phyloP scores from a whole-genome alignment of 2,329 filamentous ascomycete species.

The Cladosporium velox region DNA sequence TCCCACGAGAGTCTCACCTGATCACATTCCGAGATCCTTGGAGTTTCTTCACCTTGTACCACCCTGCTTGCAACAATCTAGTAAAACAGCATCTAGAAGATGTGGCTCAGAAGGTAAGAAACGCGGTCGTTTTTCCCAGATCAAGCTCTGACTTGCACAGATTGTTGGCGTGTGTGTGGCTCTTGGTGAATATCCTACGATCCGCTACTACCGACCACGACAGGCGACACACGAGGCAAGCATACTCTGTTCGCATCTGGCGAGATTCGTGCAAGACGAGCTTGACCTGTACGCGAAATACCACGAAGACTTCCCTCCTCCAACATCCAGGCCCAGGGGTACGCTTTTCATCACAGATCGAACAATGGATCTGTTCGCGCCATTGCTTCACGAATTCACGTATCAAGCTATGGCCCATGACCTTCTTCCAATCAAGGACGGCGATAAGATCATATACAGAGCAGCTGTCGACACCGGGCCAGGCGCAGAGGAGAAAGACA shows the following conservation, averaged over 20 bases:
- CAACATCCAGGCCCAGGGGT: conserved; percentile 74
- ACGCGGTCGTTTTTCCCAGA: background rate
- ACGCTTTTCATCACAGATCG: conserved; percentile 86
- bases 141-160: conserved; percentile 45
- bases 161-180: conserved; percentile 86
- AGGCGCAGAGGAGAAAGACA: conserved; percentile 78
- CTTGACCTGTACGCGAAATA: conserved; percentile 85
- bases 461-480: conserved; percentile 75
- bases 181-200: conserved; percentile 89
- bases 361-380: conserved; percentile 87
- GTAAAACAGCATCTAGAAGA: conserved; percentile 81
- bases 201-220: conserved; percentile 83
- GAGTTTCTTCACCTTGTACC: conserved; percentile 91
- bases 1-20: conserved; percentile 85
- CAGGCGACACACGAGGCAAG: conserved; percentile 75
- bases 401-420: conserved; percentile 99
- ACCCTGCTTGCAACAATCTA: conserved; percentile 83
- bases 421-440: conserved; percentile 82
- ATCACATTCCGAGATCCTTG: conserved; percentile 91
- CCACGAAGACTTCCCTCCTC: conserved; percentile 81
- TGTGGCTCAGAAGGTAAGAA: conserved; percentile 77
- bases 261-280: conserved; percentile 87
- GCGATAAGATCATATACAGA: conserved; percentile 83
- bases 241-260: conserved; percentile 84
- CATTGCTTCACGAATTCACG: conserved; percentile 91